Evolutionary conservation across 1,284 basidiomycete species (phyloP), one percentile per base, ranked within the genome.

Genomic region (Pyrrhoderma lamaoense): DNA sequence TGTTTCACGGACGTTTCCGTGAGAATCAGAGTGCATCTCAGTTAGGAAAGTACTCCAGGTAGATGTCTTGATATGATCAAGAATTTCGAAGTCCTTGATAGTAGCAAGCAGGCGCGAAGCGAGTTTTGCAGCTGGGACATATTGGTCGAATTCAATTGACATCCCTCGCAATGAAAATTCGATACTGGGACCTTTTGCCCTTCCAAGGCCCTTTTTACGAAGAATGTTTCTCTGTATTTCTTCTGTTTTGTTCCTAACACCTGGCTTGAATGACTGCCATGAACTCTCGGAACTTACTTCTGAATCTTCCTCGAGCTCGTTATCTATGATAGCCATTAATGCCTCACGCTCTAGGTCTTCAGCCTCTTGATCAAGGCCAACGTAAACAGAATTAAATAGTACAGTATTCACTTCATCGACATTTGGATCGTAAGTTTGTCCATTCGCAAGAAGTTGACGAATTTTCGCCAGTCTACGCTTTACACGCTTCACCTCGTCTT

Each of bases 21-120:
- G 76, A 9, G 88, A 83, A 66, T 93, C 90, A 1, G 85, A 76
- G 45, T 84, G 79, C 64, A 94, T 75, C 53, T 83, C 82, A 1
- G 93, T 95, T 54, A 99, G 70, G 65, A 99, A 99, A 63, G 93
- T 97, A 66, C 85, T 88, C 96, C 96, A 99, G 0, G 95, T 98
- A 8, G 94, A 97, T 0, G 94, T 94, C 72, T 92, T 93, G 74
- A 99, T 92, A 63, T 97, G 93, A 68, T 99, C 95, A 49, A 98
- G 71, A 56, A 99, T 96, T 66, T 96, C 92, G 43, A 92, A 61
- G 58, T 90, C 79, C 54, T 70, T 75, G 53, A 88, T 70, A 22
- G 82, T 82, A 3, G 79, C 74, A 48, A 91, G 72, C 2, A 79
- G 74, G 52, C 85, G 74, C 3, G 85, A 86, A 14, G 83, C 76